Percentiles rank a stretch among this genome's conserved stretches.
phyloP scores from a whole-genome alignment of 495 filamentous ascomycete species.

The Alectoria sarmentosa region DNA sequence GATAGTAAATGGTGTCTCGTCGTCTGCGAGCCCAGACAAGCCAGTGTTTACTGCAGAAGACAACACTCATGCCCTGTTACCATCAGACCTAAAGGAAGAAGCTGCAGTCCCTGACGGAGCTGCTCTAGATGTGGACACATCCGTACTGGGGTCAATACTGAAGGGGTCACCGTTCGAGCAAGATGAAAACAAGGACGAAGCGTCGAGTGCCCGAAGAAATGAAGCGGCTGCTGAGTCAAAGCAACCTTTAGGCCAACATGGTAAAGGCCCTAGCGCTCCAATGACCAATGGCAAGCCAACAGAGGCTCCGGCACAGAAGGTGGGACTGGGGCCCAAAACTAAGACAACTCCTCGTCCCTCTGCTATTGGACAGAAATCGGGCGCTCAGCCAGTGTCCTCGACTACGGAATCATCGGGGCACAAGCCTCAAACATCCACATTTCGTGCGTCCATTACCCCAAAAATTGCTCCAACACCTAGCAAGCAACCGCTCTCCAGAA shows the following conservation, averaged over 20 bases:
- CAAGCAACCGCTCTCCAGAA: slow-evolving; percentile 29
- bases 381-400: slow-evolving; percentile 4
- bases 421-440: slow-evolving; percentile 3
- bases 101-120: slow-evolving; percentile 32
- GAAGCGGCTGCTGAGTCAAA: slow-evolving; percentile 14
- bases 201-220: slow-evolving; percentile 5
- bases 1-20: background rate
- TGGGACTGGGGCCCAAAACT: slow-evolving; percentile 1
- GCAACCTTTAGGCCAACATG: slow-evolving; percentile 11
- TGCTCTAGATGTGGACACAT: slow-evolving; percentile 28
- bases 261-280: slow-evolving; percentile 2
- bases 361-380: slow-evolving; percentile 1
- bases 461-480: slow-evolving; percentile 10
- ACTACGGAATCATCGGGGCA: background rate
- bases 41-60: slow-evolving; percentile 32
- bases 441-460: slow-evolving; percentile 15
- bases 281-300: slow-evolving; percentile 7
- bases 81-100: slow-evolving; percentile 33
- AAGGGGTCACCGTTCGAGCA: slow-evolving; percentile 28
- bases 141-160: slow-evolving; percentile 26
- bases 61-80: slow-evolving; percentile 28
- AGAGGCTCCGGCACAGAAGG: background rate
- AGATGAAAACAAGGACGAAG: slow-evolving; percentile 3
- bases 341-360: slow-evolving; percentile 6
- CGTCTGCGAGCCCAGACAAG: slow-evolving; percentile 34